Evolutionary conservation across 371 early-diverging fungal genomes (phyloP).

Genomic region (Mucor plumbeus): DNA sequence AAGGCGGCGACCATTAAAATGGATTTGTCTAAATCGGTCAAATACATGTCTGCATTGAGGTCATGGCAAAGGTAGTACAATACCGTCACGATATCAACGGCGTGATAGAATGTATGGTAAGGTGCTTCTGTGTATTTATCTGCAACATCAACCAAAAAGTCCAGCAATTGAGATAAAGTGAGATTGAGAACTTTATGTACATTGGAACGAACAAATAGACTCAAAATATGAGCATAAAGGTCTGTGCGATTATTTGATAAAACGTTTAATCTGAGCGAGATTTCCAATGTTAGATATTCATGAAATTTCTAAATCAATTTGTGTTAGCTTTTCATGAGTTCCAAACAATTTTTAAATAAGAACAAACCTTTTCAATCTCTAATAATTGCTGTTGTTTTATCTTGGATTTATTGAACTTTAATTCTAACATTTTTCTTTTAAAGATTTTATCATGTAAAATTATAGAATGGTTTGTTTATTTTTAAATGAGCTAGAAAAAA

Average conservation of each 20-base stretch:
- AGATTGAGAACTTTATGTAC: conserved; percentile 45
- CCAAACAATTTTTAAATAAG: neutral
- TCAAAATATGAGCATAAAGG: conserved; percentile 64
- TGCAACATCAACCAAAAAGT: conserved; percentile 81
- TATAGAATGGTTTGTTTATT: neutral
- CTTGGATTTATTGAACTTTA: neutral
- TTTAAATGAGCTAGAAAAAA: neutral
- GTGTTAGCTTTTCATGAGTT: neutral
- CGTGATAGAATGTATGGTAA: conserved; percentile 90
- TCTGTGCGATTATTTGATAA: conserved; percentile 62
- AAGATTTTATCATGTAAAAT: neutral
- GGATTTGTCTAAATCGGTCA: conserved; percentile 70
- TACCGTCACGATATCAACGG: conserved; percentile 86
- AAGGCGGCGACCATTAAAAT: conserved; percentile 84
- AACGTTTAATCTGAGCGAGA: conserved; percentile 61
- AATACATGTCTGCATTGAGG: conserved; percentile 62
- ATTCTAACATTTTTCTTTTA: neutral
- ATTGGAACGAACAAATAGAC: conserved; percentile 63
- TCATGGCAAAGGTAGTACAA: conserved; percentile 76
- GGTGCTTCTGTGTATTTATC: conserved; percentile 73
- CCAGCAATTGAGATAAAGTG: conserved; percentile 63
- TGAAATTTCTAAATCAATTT: neutral
- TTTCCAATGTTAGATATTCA: conserved; percentile 10
- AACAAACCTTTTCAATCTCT: conserved; percentile 6
- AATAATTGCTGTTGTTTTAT: neutral